Base-by-base conservation (phyloP, 2,329 filamentous ascomycete species). In the Uncinocarpus reesii region DNA sequence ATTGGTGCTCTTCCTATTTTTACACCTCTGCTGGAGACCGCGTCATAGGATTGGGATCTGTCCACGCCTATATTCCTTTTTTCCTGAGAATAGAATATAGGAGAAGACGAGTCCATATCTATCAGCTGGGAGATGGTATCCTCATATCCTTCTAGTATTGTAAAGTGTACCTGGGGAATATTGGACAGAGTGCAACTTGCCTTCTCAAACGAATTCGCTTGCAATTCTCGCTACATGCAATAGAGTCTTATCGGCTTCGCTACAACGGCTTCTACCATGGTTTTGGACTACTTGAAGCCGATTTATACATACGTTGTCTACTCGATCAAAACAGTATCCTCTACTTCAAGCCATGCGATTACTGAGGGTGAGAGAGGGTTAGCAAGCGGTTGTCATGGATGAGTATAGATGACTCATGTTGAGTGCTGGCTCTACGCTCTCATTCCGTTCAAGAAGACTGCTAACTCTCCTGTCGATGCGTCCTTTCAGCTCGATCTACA, bases 1-100 rank as follows among this genome's bases (percentile, higher is more conserved):
- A n/a, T 23, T 20, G 21, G 26, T 49, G 32, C 41, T 49, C 47
- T 49, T 49, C 47, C 47, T 45, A 15, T 29, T 43, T 24, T 7
- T 23, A 31, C 40, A 47, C 44, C 34, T 23, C 34, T 32, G n/a
- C 24, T 26, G 36, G 45, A 4, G 36, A 41, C 41, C 11, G 41
- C 7, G 18, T 43, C 41, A 43, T 34, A 20, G 10, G 32, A 31
- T 24, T 8, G 26, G 24, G 41, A 43, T 32, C n/a, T 20, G 38
- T 13, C 23, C n/a, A 11, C 7, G 10, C 23, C 2, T 23, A 18
- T 26, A 18, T n/a, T 4, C 1, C 11, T 2, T 13, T 11, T 4
- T 13, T 13, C 31, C 15, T 4, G 13, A 34, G 8, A 8, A n/a
- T n/a, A 34, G 8, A 34, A n/a, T n/a, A 34, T 34, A 34, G 31